Base-by-base conservation (phyloP, 2,329 filamentous ascomycete genomes). In the Alternaria sp. region DNA sequence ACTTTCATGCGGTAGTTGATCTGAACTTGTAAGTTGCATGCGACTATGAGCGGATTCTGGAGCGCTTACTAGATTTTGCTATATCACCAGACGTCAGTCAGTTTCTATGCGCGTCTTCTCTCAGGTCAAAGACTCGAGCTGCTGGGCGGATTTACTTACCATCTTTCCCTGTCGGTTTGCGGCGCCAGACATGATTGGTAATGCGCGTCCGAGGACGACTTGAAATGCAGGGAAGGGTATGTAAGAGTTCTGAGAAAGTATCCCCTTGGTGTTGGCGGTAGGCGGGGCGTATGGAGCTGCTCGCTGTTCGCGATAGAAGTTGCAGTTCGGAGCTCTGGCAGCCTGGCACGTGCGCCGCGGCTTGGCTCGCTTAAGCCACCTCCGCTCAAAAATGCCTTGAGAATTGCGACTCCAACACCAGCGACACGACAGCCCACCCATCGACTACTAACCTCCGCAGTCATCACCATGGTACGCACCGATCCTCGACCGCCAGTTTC, bases 1-100 rank as follows among this genome's bases (percentile, higher is more conserved):
- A 97, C 91, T 80, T 95, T 91, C 94, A 99, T 98, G 83, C 95
- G 93, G 87, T 97, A 98, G 86, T 99, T 98, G 87, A 99, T 97
- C 96, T 98, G 69, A 51, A 19, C 49, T 43, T 63, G 72, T 79
- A 62, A 75, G 67, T 67, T 59, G 40, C 61, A 57, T 59, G 67
- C 59, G 59, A 46, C 44, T 61, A 46, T 53, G 65, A 53, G 57
- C 57, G 51, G 62, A 57, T 46, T 57, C 60, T 69, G 68, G 71
- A 60, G 69, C 63, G 83, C 86, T 83, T 85, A 90, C 88, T 79
- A 89, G 84, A 79, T 89, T 89, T 88, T 87, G 85, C 88, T 90
- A 82, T 59, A 79, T 52, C 69, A 77, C 76, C 74, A 63, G 66
- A 65, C 79, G 81, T 79, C 73, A 81, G 78, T 81, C 80, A 77